Conservation (phyloP, 345 rosid species). For the Boechera retrofracta region DNA sequence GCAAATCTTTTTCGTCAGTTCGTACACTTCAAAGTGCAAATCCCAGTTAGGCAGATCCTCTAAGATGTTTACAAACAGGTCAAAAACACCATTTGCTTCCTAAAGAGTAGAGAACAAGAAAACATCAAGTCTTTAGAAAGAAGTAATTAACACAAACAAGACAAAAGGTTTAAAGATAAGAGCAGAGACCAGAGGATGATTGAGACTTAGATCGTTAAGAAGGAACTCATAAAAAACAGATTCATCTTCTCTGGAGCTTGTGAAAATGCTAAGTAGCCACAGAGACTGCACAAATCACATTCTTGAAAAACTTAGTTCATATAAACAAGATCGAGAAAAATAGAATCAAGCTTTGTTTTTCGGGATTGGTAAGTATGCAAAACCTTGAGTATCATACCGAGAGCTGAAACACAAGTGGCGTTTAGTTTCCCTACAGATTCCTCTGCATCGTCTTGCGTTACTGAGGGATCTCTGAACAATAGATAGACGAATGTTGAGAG, state of each 20-base stretch:
- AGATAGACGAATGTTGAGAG: background rate
- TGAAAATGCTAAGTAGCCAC: background rate
- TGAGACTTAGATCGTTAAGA: background rate
- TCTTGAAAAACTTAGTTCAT: constrained; percentile 4
- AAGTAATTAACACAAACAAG: background rate
- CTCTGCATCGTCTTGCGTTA: background rate
- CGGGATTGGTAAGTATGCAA: background rate
- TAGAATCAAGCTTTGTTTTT: background rate
- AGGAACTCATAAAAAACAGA: background rate
- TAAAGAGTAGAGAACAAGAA: constrained; percentile 12
- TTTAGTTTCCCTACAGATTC: background rate
- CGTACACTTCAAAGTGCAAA: constrained; percentile 1
- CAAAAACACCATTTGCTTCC: constrained; percentile 9
- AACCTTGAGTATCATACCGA: constrained; percentile 27
- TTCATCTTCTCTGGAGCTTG: constrained; percentile 1
- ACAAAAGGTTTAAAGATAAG: background rate
- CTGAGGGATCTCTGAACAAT: constrained; percentile 4
- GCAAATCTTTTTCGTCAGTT: background rate
- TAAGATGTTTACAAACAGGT: background rate
- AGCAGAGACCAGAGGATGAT: constrained; percentile 9
- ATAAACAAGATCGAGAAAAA: background rate
- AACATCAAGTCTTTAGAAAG: constrained; percentile 10
- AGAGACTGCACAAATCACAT: constrained; percentile 13
- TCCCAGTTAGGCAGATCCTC: constrained; percentile 12
- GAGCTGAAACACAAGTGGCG: constrained; percentile 7